Evolutionary conservation across 495 filamentous ascomycete genomes (phyloP), one percentile per base, ranked within the genome.

Genomic region (Aspergillus bridgeri): DNA sequence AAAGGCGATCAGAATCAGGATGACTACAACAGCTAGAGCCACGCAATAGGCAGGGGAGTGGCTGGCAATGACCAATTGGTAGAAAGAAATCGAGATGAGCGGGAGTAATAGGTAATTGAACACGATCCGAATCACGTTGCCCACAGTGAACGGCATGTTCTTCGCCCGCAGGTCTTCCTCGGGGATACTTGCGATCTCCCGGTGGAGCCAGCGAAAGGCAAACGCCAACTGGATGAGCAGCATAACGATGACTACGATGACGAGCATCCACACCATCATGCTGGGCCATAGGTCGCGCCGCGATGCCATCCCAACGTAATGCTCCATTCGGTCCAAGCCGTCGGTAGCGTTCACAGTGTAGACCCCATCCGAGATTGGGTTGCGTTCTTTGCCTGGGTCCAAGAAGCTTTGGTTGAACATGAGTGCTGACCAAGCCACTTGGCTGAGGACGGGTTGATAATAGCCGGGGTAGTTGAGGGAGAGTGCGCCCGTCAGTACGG

Each of bases 371-470:
- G 82, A 67, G n/a, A 92, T 60, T 48, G 81, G 89, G 50, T 80
- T 72, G 44, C 78, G 81, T 20, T 86, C 87, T 22, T 79, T 69
- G 17, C 81, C 83, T 21, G 86, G 75, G 54, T 82, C 88, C 56
- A 93, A 84, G 57, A 96, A 91, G 66, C 90, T 96, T 50, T 92
- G 79, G 69, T 96, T 96, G 77, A 98, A 96, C 81, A 98, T 90
- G 52, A 98, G 80, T 1, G 81, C 66, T 6, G 92, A 91, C 94
- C 94, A 98, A 42, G 88, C 86, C 8, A 81, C 88, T 66, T 90
- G 88, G 60, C 90, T 94, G 48, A 94, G 83, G 15, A 89, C 89
- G 15, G 94, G 94, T 65, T 97, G 94, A 68, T 89, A 98, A 65
- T 89, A 98, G 0, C 94, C 94, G 0, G 94, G 94, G 67, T 98